phyloP scores from a whole-genome alignment of 768 basidiomycete species.

The Rhizopogon salebrosus region DNA sequence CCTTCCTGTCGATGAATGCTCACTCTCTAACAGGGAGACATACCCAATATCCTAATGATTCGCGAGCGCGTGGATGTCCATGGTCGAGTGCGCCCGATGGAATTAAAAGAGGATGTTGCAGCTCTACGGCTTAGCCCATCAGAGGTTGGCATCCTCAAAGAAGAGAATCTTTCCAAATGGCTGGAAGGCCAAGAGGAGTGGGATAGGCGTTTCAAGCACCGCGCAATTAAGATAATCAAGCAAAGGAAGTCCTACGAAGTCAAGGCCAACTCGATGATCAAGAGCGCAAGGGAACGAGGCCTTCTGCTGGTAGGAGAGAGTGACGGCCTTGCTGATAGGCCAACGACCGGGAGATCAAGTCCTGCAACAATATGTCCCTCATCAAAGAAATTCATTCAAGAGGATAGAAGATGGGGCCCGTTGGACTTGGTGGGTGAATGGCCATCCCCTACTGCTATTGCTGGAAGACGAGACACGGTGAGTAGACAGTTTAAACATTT shows the following conservation, averaged over 20 bases:
- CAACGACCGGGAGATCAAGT: not conserved
- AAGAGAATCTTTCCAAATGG: constrained; percentile 67
- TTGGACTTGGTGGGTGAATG: constrained; percentile 59
- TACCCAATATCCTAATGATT: constrained; percentile 43
- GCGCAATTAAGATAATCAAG: constrained; percentile 38
- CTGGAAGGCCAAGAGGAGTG: constrained; percentile 53
- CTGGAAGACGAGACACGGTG: constrained; percentile 63
- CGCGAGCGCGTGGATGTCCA: constrained; percentile 67
- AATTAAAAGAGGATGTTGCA: constrained; percentile 47
- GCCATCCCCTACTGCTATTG: constrained; percentile 71
- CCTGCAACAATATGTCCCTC: too few relatives aligned
- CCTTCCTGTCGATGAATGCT: not conserved
- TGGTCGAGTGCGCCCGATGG: constrained; percentile 60
- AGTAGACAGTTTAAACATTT: constrained; percentile 10
- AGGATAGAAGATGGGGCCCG: constrained; percentile 46
- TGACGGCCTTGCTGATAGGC: not conserved
- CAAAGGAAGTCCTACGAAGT: constrained; percentile 39
- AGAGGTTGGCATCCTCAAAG: constrained; percentile 70
- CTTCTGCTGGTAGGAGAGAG: constrained; percentile 23
- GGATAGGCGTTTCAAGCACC: constrained; percentile 47
- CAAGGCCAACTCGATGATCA: constrained; percentile 40
- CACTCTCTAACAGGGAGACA: constrained; percentile 12
- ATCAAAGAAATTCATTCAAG: constrained; percentile 27
- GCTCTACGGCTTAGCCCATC: constrained; percentile 47
- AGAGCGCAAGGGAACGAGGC: constrained; percentile 43